Evolutionary conservation across 2,329 filamentous ascomycete genomes (phyloP).

Genomic region (Huntiella decipiens): DNA sequence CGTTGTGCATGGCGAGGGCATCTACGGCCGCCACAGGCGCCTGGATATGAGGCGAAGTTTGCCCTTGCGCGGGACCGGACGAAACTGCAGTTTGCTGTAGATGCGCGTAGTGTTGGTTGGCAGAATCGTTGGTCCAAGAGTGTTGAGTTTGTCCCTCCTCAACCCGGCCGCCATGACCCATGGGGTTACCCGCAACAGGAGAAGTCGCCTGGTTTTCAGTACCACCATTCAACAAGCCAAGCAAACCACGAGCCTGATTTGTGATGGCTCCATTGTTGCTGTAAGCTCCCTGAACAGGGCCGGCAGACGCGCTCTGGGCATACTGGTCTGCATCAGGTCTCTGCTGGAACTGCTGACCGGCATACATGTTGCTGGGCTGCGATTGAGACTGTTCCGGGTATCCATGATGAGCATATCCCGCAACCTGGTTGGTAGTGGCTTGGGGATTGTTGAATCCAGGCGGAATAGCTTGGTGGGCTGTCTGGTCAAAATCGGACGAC

Average conservation of each 20-base stretch:
- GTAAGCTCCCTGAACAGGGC: not conserved
- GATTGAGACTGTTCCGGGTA: slow-evolving; percentile 8
- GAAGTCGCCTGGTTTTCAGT: not conserved
- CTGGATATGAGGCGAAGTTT: slow-evolving; percentile 1
- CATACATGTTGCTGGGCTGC: not conserved
- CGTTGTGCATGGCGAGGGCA: slow-evolving; percentile 10
- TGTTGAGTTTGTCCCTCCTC: not conserved
- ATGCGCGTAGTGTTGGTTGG: slow-evolving; percentile 5
- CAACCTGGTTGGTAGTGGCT: not conserved
- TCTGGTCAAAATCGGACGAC: too few relatives aligned
- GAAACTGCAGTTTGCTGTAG: not conserved
- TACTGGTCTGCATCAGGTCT: slow-evolving; percentile 10
- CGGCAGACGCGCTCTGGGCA: slow-evolving; percentile 1
- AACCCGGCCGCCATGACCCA: not conserved
- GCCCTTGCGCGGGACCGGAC: not conserved
- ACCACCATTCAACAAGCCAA: slow-evolving; percentile 22
- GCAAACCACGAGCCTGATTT: slow-evolving; percentile 20
- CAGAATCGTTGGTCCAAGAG: slow-evolving; percentile 7
- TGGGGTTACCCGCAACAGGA: not conserved
- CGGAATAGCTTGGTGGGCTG: not conserved
- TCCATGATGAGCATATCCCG: slow-evolving; percentile 7
- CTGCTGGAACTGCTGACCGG: slow-evolving; percentile 1
- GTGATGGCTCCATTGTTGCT: slow-evolving; percentile 14
- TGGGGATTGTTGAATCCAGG: not conserved
- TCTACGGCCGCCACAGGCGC: slow-evolving; percentile 2